A percentile compares a stretch with the other conserved stretches of the same genome.
phyloP scores from a whole-genome alignment of 225 moss, liverwort and hornwort species.

The Straminergon stramineum region DNA sequence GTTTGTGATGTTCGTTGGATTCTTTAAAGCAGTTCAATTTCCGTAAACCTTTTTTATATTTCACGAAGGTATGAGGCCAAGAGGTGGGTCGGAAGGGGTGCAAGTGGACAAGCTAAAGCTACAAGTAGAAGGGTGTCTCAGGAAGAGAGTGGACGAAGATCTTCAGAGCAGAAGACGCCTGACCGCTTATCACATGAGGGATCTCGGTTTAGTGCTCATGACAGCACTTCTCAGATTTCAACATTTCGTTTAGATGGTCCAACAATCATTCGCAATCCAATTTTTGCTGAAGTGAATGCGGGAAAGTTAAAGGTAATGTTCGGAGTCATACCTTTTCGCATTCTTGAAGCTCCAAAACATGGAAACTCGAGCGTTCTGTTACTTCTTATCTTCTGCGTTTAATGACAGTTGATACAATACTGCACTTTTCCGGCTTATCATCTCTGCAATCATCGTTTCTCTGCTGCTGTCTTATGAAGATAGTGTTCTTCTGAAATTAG shows the following conservation, averaged over 20 bases:
- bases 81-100: slow-evolving; percentile 59
- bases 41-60: not conserved
- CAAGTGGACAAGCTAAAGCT: slow-evolving; percentile 20
- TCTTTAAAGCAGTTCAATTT: not conserved
- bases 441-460: not conserved
- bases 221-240: slow-evolving; percentile 33
- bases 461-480: not conserved
- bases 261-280: slow-evolving; percentile 42
- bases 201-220: slow-evolving; percentile 26
- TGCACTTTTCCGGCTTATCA: not conserved
- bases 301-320: slow-evolving; percentile 32
- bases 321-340: not conserved
- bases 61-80: slow-evolving; percentile 74
- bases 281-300: slow-evolving; percentile 40
- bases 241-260: slow-evolving; percentile 40
- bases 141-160: slow-evolving; percentile 40
- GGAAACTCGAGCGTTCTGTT: not conserved
- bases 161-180: slow-evolving; percentile 26
- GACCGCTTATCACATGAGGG: slow-evolving; percentile 45
- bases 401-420: not conserved
- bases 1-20: not conserved
- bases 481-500: not conserved
- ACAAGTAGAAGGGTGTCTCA: slow-evolving; percentile 33
- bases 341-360: not conserved
- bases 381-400: not conserved